These are phyloP conservation scores for Macrocybe gigantea DNA, from an alignment of 768 basidiomycete genomes.

Conservation along the genomic window DNA sequence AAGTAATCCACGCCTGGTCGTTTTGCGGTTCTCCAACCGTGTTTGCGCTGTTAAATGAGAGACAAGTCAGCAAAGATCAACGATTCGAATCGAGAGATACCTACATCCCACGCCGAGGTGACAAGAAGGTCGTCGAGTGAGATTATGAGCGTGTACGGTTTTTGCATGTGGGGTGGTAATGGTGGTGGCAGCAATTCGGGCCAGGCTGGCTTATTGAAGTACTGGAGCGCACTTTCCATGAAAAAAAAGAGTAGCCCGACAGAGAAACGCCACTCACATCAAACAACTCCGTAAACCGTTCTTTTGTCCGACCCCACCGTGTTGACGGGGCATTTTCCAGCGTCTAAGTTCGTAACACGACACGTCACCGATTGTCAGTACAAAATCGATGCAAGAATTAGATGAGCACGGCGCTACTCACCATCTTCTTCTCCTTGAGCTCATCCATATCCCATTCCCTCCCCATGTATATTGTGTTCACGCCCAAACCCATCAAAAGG, in stretches of 20 bases:
- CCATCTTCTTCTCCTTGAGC: slow-evolving; percentile 56
- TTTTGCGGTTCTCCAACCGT: slow-evolving; percentile 97
- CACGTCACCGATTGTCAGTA: background rate
- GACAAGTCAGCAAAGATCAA: background rate
- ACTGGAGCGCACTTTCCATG: slow-evolving; percentile 34
- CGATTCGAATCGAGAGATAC: slow-evolving; percentile 25
- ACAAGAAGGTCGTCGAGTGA: slow-evolving; percentile 91
- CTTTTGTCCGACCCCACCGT: slow-evolving; percentile 58
- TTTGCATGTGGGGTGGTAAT: slow-evolving; percentile 73
- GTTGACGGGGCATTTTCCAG: slow-evolving; percentile 54
- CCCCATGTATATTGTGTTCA: slow-evolving; percentile 61
- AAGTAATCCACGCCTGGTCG: slow-evolving; percentile 98
- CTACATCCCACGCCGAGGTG: slow-evolving; percentile 92
- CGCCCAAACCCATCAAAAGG: slow-evolving; percentile 50
- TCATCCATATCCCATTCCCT: slow-evolving; percentile 76
- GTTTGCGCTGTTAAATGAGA: slow-evolving; percentile 56
- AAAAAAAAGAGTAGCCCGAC: background rate
- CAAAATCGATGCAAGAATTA: slow-evolving; percentile 3
- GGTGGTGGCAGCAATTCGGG: slow-evolving; percentile 87
- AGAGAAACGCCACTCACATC: slow-evolving; percentile 43
- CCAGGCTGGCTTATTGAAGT: slow-evolving; percentile 93
- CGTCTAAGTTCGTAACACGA: slow-evolving; percentile 30
- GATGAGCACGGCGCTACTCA: slow-evolving; percentile 22
- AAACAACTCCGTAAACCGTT: slow-evolving; percentile 59
- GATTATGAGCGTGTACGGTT: slow-evolving; percentile 88